Base-by-base conservation (phyloP, 2,329 filamentous ascomycete species). In the Grosmannia huntii region DNA sequence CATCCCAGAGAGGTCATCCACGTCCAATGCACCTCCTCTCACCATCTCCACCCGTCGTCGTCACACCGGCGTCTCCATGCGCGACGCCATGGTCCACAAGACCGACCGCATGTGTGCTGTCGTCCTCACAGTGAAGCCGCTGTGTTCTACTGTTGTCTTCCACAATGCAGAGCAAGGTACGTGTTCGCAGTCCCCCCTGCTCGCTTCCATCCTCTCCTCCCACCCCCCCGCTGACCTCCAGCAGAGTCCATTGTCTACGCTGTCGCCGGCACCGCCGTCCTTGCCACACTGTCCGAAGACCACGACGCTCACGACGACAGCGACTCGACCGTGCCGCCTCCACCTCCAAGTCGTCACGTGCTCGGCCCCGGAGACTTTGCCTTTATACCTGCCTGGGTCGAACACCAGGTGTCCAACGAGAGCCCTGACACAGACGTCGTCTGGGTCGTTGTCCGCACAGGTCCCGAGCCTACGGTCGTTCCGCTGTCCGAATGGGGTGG, bases 351-450 rank as follows among this genome's bases (percentile, higher is more conserved):
- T 61, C 76, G 78, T 38, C 76, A 85, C 61, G 72, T 79, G 21
- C 73, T 90, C 7, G 69, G 69, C 1, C 75, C 81, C 0, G 86
- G 86, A 0, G 85, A 89, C 67, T 89, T 87, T 68, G 84, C 84
- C 3, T 76, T 87, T 57, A 78, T 89, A 14, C 86, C 86, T 0
- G 80, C 84, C 0, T 87, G 79, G 75, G 81, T 82, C 0, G 85
- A 89, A 67, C 84, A 89, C 69, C 84, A 88, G 67, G 78, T 85
- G 57, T 73, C 84, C 23, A 89, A 89, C 64, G 79, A 87, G 44
- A 77, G 78, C 1, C 80, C 83, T 50, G 68, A 68, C 21, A 46
- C 31, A 1, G 76, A 80, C 36, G 81, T 85, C 2, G 77, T 82
- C 44, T 87, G 84, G 82, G 77, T 87, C 12, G 77, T 89, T 51